Evolutionary conservation across 306 rosid species (phyloP).

Genomic region (Dicorynia guianensis): DNA sequence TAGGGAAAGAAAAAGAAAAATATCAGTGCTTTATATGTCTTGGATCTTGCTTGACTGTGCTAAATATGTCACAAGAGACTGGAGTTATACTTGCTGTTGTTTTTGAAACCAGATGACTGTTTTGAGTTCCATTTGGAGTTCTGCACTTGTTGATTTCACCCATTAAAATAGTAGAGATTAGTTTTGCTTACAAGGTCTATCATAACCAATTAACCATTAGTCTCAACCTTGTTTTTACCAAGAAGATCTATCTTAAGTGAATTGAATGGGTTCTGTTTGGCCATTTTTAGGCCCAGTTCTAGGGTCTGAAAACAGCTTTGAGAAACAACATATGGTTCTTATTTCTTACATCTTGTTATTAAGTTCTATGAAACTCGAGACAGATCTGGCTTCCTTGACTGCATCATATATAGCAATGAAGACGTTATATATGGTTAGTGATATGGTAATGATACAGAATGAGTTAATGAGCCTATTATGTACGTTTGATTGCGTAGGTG

Average conservation of each 20-base stretch:
- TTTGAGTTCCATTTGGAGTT: background rate
- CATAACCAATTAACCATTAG: conserved; percentile 11
- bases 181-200: conserved; percentile 38
- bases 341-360: conserved; percentile 16
- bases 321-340: conserved; percentile 20
- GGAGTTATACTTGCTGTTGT: conserved; percentile 18
- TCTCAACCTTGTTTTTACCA: background rate
- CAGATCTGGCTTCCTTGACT: conserved; percentile 1
- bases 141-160: conserved; percentile 21
- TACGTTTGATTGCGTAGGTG: conserved; percentile 64
- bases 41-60: conserved; percentile 34
- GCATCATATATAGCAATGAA: conserved; percentile 28
- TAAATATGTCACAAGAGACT: conserved; percentile 22
- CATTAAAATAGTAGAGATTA: conserved; percentile 7
- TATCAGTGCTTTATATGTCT: background rate
- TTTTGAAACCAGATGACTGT: conserved; percentile 28
- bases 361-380: conserved; percentile 31
- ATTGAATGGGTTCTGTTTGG: conserved; percentile 35
- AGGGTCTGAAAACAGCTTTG: conserved; percentile 31
- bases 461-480: conserved; percentile 27
- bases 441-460: conserved; percentile 14
- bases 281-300: conserved; percentile 30
- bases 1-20: background rate
- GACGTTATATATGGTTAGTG: conserved; percentile 24
- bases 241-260: conserved; percentile 14